Evolutionary conservation across 495 filamentous ascomycete species (phyloP).

Genomic region (Hypoxylon cercidicola): DNA sequence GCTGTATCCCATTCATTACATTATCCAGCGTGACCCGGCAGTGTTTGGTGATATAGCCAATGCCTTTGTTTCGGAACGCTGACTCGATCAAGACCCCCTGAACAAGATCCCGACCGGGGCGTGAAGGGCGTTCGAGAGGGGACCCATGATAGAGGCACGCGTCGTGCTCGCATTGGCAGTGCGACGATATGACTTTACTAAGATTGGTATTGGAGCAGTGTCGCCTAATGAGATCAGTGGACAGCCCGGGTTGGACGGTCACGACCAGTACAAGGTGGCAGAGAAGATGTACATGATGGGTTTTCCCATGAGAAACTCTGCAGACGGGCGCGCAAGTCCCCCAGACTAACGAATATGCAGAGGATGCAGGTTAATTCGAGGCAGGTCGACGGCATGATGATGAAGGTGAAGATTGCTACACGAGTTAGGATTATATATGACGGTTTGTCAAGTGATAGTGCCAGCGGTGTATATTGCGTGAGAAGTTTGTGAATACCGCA

Average conservation of each 20-base stretch:
- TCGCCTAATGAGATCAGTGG: constrained; percentile 12
- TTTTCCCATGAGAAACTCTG: constrained; percentile 16
- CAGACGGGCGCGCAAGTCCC: not conserved
- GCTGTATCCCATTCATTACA: constrained; percentile 60
- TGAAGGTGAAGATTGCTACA: constrained; percentile 39
- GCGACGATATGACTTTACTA: constrained; percentile 56
- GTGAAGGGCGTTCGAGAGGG: constrained; percentile 65
- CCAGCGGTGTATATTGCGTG: too few relatives aligned
- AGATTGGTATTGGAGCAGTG: constrained; percentile 56
- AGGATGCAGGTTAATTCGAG: constrained; percentile 46
- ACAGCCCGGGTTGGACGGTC: constrained; percentile 41
- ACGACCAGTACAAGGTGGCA: constrained; percentile 54
- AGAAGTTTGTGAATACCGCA: too few relatives aligned
- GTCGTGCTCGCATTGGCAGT: constrained; percentile 50
- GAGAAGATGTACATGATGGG: constrained; percentile 58
- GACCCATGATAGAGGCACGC: constrained; percentile 55
- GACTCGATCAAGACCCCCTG: constrained; percentile 53
- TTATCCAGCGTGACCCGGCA: constrained; percentile 66
- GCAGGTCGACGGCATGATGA: constrained; percentile 46
- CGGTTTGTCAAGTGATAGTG: too few relatives aligned
- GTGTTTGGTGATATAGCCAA: constrained; percentile 66
- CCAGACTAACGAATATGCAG: constrained; percentile 29
- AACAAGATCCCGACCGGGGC: constrained; percentile 47
- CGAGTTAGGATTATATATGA: not conserved
- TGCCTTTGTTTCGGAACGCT: constrained; percentile 69